A percentile compares a stretch with the other conserved stretches of the same genome.
These are phyloP conservation scores for Phaeotremella skinneri DNA, from an alignment of 768 basidiomycete genomes.

Conservation along the genomic window DNA sequence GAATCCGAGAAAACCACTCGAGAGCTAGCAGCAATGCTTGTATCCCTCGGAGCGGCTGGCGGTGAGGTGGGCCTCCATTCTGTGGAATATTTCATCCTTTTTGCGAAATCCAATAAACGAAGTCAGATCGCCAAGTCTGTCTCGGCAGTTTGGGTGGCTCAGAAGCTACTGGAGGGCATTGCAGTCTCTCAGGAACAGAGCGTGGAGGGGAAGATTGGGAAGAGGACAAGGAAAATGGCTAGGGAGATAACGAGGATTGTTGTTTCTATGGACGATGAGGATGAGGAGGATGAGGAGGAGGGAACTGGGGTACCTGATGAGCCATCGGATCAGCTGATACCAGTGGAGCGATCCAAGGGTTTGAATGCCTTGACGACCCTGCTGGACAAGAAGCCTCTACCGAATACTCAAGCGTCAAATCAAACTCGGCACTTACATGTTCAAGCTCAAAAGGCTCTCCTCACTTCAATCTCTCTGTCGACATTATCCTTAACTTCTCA, in stretches of 20 bases:
- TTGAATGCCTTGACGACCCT: conserved; percentile 62
- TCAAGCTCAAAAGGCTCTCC: conserved; percentile 62
- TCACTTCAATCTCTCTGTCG: conserved; percentile 69
- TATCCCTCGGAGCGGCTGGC: conserved; percentile 65
- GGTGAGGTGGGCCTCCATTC: conserved; percentile 66
- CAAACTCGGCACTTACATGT: conserved; percentile 37
- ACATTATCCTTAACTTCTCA: conserved; percentile 68
- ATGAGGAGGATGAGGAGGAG: conserved; percentile 51
- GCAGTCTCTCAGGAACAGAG: conserved; percentile 43
- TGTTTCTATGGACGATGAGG: conserved; percentile 68
- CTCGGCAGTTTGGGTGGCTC: conserved; percentile 77
- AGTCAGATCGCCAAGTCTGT: conserved; percentile 55
- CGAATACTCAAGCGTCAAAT: conserved; percentile 42
- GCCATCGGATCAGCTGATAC: conserved; percentile 50
- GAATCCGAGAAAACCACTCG: conserved; percentile 49
- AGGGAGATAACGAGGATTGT: conserved; percentile 64
- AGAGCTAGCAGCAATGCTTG: conserved; percentile 69
- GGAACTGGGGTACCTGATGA: conserved; percentile 14
- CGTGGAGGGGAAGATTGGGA: conserved; percentile 49
- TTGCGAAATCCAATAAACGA: conserved; percentile 59
- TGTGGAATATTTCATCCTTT: conserved; percentile 75
- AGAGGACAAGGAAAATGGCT: conserved; percentile 63
- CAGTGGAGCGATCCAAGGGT: conserved; percentile 67
- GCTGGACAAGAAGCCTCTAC: conserved; percentile 42
- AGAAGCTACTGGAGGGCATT: conserved; percentile 71